Conservation (phyloP, 345 rosid species). For the Lepidium aucheri region DNA sequence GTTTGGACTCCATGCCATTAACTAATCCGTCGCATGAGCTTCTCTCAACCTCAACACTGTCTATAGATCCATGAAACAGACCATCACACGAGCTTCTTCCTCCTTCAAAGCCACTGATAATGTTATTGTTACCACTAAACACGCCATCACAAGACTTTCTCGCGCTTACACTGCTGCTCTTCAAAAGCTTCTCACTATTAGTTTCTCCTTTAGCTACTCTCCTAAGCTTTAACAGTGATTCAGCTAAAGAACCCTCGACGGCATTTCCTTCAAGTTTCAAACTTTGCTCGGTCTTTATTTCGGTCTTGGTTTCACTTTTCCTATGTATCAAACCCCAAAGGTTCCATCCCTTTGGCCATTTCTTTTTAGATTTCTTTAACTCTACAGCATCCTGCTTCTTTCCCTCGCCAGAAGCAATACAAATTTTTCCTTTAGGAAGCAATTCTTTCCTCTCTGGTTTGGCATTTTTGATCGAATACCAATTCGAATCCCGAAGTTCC, state of each 20-base stretch:
- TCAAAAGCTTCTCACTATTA: slow-evolving; percentile 48
- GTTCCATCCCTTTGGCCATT: slow-evolving; percentile 45
- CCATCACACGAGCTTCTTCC: slow-evolving; percentile 36
- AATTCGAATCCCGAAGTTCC: slow-evolving; percentile 49
- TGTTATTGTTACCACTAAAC: not conserved
- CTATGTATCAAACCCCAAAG: slow-evolving; percentile 63
- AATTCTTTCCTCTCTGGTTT: slow-evolving; percentile 26
- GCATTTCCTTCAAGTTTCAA: slow-evolving; percentile 32
- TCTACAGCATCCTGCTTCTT: slow-evolving; percentile 8
- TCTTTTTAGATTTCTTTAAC: slow-evolving; percentile 19
- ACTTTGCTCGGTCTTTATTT: slow-evolving; percentile 22
- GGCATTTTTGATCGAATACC: slow-evolving; percentile 41
- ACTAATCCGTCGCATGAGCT: slow-evolving; percentile 15
- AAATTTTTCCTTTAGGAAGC: slow-evolving; percentile 43
- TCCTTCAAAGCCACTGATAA: slow-evolving; percentile 19
- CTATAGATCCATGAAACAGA: slow-evolving; percentile 26
- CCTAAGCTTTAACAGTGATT: slow-evolving; percentile 43
- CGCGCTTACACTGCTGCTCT: slow-evolving; percentile 52
- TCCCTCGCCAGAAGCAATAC: slow-evolving; percentile 33
- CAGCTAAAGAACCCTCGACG: slow-evolving; percentile 34
- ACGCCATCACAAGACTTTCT: slow-evolving; percentile 42
- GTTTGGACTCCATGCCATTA: slow-evolving; percentile 23
- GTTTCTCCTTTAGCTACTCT: slow-evolving; percentile 32
- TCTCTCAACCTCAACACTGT: slow-evolving; percentile 20
- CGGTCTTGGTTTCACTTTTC: slow-evolving; percentile 32